These are phyloP conservation scores for Paecilomyces variotii DNA, from an alignment of 2,329 filamentous ascomycete species.

Conservation along the genomic window DNA sequence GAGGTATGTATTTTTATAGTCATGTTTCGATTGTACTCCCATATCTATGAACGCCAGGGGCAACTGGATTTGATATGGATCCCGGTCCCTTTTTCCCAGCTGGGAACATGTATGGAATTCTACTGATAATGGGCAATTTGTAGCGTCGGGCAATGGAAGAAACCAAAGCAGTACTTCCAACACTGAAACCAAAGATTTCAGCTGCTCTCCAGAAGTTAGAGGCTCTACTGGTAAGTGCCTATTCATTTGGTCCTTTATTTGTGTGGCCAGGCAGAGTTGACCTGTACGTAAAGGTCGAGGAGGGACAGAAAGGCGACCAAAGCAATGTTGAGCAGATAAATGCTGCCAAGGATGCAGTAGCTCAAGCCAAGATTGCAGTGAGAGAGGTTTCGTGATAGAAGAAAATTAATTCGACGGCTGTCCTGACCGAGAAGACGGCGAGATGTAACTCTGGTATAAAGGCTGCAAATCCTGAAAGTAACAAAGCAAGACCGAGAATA, in stretches of 20 bases:
- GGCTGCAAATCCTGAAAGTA: background rate
- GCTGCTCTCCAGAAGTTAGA: constrained; percentile 67
- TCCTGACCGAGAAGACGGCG: background rate
- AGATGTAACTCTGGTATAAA: background rate
- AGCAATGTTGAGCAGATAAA: constrained; percentile 35
- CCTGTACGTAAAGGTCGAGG: constrained; percentile 22
- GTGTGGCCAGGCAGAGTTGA: background rate
- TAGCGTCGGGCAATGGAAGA: constrained; percentile 77
- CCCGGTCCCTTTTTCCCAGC: background rate
- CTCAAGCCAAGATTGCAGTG: constrained; percentile 30
- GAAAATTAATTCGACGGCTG: background rate
- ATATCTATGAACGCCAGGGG: background rate
- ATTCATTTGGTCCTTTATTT: background rate
- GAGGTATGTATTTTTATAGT: constrained; percentile 52
- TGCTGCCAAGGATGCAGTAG: constrained; percentile 35
- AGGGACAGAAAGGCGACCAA: constrained; percentile 30
- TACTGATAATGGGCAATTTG: background rate
- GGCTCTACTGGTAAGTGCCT: constrained; percentile 60
- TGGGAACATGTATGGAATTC: background rate
- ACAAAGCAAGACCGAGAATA: background rate
- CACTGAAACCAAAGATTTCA: constrained; percentile 61
- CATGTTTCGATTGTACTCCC: background rate
- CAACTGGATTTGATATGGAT: too few species aligned
- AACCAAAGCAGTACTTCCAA: constrained; percentile 73
- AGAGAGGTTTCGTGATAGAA: constrained; percentile 28